Base-by-base conservation (phyloP, 768 basidiomycete species). In the Pisolithus marmoratus region DNA sequence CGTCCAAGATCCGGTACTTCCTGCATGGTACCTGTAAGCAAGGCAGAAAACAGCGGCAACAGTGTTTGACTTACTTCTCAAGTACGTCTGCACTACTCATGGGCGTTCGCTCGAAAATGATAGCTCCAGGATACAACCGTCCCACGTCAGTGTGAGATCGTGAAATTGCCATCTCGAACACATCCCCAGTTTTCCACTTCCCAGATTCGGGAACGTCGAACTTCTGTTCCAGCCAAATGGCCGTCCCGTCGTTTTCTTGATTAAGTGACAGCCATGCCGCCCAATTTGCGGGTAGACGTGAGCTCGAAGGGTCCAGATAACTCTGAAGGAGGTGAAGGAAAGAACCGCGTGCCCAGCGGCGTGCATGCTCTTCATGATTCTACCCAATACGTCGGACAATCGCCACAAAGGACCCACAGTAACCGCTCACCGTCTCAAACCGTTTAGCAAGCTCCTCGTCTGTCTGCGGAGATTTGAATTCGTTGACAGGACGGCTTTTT, bases 191-290 rank as follows among this genome's bases (percentile, higher is more conserved):
- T 5, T 69, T 67, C 87, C 87, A 88, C 37, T 68, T 54, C 2
- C 86, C 86, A 3, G 84, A 84, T 6, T 70, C 64, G 0, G 84
- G 84, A 12, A 88, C 74, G 55, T 83, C 75, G 54, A 90, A 89
- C 65, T 91, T 91, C 57, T 75, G 74, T 60, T 89, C 83, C 38
- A 90, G 59, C 88, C 88, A 90, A 37, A 89, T 87, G 3, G 87
- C 86, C 8, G 87, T 90, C 19, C 79, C 80, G 58, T 89, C 86
- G 57, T 75, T 81, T 52, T 82, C 82, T 12, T 81, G 79, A 60
- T 90, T 89, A 59, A 81, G 72, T 3, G 87, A 87, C n/a, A 90
- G 62, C 88, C 87, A 90, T 37, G 81, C 65, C 23, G 75, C 73
- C 84, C 85, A 89, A 7, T 78, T 68, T 3, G 58, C 43, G 60